Conservation (phyloP, 768 basidiomycete genomes). For the Boletellus emodensis region DNA sequence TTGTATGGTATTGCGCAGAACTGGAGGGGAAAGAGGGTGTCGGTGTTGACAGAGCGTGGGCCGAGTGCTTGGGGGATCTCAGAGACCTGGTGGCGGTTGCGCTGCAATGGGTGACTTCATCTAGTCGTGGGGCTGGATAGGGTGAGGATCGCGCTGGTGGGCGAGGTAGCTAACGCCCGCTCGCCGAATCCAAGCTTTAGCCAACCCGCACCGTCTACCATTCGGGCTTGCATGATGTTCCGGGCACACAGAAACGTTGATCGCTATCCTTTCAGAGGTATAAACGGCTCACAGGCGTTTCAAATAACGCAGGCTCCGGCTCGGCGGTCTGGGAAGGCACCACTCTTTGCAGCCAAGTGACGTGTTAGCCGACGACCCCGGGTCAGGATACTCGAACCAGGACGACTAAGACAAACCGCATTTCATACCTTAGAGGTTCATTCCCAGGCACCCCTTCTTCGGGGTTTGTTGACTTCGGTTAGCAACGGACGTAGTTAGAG, state of each 20-base stretch:
- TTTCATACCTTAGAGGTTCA: conserved; percentile 79
- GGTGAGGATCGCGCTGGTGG: no score
- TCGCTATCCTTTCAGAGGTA: conserved; percentile 70
- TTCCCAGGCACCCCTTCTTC: conserved; percentile 31
- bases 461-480: background rate
- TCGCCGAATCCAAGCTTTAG: background rate
- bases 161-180: no score
- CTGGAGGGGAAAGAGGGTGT: no score
- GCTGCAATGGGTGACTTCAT: no score
- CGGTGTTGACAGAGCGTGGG: no score
- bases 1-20: no score
- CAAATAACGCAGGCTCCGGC: conserved; percentile 77
- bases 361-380: background rate
- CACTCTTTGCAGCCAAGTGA: background rate
- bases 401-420: conserved; percentile 62
- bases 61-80: no score
- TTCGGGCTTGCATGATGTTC: conserved; percentile 84
- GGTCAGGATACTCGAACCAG: conserved; percentile 70
- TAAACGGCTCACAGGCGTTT: conserved; percentile 70
- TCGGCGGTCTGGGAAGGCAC: conserved; percentile 59
- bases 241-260: conserved; percentile 63
- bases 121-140: no score
- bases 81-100: no score
- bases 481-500: conserved; percentile 73
- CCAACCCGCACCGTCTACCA: conserved; percentile 39